Evolutionary conservation across 768 basidiomycete genomes (phyloP).

Genomic region (Tylopilus vinaceipallidus): DNA sequence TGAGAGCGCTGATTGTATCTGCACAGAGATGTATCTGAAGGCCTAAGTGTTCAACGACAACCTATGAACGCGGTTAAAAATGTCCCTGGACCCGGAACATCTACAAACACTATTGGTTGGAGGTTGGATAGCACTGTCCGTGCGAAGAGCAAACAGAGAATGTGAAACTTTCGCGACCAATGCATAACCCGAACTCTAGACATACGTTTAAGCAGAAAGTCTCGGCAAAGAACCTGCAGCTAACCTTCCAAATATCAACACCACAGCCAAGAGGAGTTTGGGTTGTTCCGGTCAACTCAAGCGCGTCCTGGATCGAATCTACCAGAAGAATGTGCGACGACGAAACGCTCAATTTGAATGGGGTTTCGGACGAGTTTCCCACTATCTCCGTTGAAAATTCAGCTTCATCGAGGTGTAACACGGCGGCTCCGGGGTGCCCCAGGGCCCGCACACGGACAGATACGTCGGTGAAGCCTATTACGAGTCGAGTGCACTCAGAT

Average conservation of each 20-base stretch:
- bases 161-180: conserved; percentile 58
- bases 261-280: conserved; percentile 32
- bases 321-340: conserved; percentile 51
- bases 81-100: neutral
- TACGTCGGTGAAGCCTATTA: conserved; percentile 62
- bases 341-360: conserved; percentile 48
- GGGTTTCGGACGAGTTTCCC: conserved; percentile 58
- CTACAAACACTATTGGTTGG: conserved; percentile 40
- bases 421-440: conserved; percentile 60
- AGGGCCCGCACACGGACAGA: conserved; percentile 62
- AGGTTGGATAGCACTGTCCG: conserved; percentile 26
- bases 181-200: conserved; percentile 65
- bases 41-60: conserved; percentile 50
- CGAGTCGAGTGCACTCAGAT: conserved; percentile 75
- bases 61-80: conserved; percentile 36
- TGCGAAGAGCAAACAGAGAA: conserved; percentile 43
- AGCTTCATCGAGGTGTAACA: conserved; percentile 61
- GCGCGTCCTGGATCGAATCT: conserved; percentile 47
- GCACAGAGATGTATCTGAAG: conserved; percentile 73
- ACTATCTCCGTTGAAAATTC: conserved; percentile 74
- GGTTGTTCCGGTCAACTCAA: conserved; percentile 16
- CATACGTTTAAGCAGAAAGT: conserved; percentile 1
- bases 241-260: conserved; percentile 65
- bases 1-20: conserved; percentile 64
- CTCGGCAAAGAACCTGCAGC: conserved; percentile 16